Base-by-base conservation (phyloP, 257 asterid genomes). In the Eucommia ulmoides region DNA sequence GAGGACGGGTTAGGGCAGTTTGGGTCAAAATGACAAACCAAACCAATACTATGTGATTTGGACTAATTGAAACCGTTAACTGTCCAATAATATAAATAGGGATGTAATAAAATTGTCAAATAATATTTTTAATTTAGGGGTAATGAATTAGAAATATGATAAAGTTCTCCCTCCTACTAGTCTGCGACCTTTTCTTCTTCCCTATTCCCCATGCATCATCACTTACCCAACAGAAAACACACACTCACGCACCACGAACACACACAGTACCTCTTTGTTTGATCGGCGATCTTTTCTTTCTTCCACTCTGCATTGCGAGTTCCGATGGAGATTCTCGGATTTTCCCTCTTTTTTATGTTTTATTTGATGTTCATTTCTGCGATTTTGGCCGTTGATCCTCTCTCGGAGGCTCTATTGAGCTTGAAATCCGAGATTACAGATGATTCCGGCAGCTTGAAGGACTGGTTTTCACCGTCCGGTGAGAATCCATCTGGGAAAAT, bases 161-260 rank as follows among this genome's bases (percentile, higher is more conserved):
- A n/a, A n/a, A n/a, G n/a, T n/a, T n/a, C n/a, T n/a, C n/a, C n/a
- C n/a, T n/a, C n/a, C n/a, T n/a, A n/a, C n/a, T n/a, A n/a, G n/a
- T n/a, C n/a, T n/a, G 58, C 71, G 61, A 60, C 51, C 73, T 60
- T 61, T n/a, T n/a, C n/a, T n/a, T n/a, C n/a, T n/a, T 73, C 80
- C 67, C 88, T 64, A 79, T 66, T 80, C 88, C 92, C 96, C 75
- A 85, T 82, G 96, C 88, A 79, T 61, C 80, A 52, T 51, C 48
- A 60, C 46, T 70, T 38, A 58, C 62, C 33, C 38, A 54, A 23
- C 55, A 45, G 15, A 48, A 53, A 22, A 10, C 49, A 41, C 23
- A 42, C 26, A 48, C 20, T 49, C 48, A 58, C 56, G 50, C 52
- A 52, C 38, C 61, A 70, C 42, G 59, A 56, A 53, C 56, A 23